A percentile compares a stretch with the other conserved stretches of the same genome.
Conservation (phyloP, 1,284 basidiomycete species). For the Apiotrichum mycotoxinovorans region DNA sequence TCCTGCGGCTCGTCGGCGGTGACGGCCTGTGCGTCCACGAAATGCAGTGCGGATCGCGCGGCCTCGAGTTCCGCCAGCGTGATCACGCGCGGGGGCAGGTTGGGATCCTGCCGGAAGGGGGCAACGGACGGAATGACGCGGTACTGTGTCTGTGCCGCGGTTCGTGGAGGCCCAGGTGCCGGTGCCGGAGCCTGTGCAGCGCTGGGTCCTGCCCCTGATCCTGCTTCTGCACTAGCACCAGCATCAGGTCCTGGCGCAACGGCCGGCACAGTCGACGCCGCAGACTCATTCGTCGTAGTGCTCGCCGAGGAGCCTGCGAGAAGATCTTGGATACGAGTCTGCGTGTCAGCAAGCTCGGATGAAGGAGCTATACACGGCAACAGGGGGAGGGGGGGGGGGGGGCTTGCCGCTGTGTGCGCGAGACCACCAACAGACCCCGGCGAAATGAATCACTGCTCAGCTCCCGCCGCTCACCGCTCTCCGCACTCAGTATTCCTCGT, state of each 20-base stretch:
- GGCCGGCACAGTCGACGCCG: neutral
- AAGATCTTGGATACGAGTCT: constrained; percentile 19
- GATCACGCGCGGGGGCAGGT: constrained; percentile 35
- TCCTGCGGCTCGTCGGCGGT: constrained; percentile 26
- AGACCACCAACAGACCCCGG: no score
- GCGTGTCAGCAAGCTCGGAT: constrained; percentile 1
- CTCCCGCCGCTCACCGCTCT: no score
- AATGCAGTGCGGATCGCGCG: constrained; percentile 23
- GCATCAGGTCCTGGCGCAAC: no score
- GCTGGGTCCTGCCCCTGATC: neutral
- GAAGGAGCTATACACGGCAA: no score
- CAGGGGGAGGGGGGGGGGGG: no score
- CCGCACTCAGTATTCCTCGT: neutral
- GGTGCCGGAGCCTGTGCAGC: no score
- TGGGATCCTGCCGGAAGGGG: constrained; percentile 14
- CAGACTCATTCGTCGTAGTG: neutral
- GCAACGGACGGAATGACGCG: constrained; percentile 35
- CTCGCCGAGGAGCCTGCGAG: neutral
- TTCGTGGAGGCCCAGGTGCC: neutral
- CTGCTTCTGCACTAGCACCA: neutral
- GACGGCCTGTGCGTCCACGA: constrained; percentile 48
- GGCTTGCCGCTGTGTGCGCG: no score
- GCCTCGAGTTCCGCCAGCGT: constrained; percentile 35
- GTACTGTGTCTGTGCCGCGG: constrained; percentile 24
- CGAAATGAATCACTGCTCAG: no score